Conservation (phyloP, 1,284 basidiomycete species). For the Microbotryum violaceum region DNA sequence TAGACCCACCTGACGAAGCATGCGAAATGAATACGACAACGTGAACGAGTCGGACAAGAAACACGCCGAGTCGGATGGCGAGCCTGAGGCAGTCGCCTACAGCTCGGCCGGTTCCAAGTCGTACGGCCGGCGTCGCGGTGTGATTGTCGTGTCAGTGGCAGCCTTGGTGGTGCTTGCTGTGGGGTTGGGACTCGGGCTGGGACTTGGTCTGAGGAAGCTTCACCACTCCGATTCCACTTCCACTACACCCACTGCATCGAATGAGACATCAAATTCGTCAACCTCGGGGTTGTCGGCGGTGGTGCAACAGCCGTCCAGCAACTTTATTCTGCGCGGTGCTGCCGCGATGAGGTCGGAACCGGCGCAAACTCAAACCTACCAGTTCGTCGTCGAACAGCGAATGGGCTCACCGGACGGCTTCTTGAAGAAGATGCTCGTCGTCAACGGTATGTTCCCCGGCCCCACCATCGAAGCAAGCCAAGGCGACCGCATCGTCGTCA, state of each 20-base stretch:
- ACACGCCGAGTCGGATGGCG: too few species aligned
- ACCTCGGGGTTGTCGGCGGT: background rate
- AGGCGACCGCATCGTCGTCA: slow-evolving; percentile 25
- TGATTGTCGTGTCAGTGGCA: background rate
- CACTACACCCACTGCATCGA: background rate
- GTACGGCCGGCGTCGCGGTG: background rate
- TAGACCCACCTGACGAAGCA: too few species aligned
- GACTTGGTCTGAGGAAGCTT: background rate
- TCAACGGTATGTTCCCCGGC: slow-evolving; percentile 31
- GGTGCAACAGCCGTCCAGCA: background rate
- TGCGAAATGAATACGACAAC: too few species aligned
- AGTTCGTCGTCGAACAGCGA: slow-evolving; percentile 28
- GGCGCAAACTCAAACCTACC: slow-evolving; percentile 13
- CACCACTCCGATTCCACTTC: too few species aligned
- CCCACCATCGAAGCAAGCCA: slow-evolving; percentile 27
- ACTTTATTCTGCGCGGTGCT: slow-evolving; percentile 1
- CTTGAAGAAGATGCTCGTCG: slow-evolving; percentile 27
- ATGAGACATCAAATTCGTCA: background rate
- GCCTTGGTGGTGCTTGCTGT: slow-evolving; percentile 1
- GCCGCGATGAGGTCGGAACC: slow-evolving; percentile 11
- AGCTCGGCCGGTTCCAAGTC: background rate
- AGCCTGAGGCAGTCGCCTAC: too few species aligned
- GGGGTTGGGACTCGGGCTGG: background rate
- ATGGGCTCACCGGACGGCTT: slow-evolving; percentile 24
- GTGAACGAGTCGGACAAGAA: too few species aligned